Evolutionary conservation across 2,329 filamentous ascomycete species (phyloP).

Genomic region (Ascochyta lentis): DNA sequence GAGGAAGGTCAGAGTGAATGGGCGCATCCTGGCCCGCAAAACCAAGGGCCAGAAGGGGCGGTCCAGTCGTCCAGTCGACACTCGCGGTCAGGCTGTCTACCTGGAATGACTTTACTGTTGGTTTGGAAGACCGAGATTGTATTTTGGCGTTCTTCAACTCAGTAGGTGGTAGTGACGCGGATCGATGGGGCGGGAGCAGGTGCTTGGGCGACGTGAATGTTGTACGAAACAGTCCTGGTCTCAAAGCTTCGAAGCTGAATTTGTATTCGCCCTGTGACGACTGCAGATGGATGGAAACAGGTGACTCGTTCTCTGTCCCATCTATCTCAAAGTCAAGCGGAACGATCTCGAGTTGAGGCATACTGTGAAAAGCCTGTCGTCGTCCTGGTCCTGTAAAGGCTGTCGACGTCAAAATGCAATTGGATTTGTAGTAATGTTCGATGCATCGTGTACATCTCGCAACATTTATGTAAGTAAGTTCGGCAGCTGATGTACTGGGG

Average conservation of each 20-base stretch:
- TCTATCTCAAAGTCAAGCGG: conserved; percentile 44
- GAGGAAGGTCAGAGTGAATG: conserved; percentile 67
- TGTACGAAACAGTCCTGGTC: conserved; percentile 70
- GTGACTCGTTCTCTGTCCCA: conserved; percentile 28
- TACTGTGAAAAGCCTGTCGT: conserved; percentile 28
- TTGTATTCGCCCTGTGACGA: conserved; percentile 55
- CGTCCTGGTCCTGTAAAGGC: neutral
- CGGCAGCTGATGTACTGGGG: neutral
- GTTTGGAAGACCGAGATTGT: conserved; percentile 27
- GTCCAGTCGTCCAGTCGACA: conserved; percentile 65
- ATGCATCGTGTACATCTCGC: neutral
- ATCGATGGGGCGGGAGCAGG: conserved; percentile 70
- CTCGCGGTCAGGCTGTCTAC: conserved; percentile 60
- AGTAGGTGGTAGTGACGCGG: conserved; percentile 56
- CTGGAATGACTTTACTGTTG: conserved; percentile 52
- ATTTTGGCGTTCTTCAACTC: conserved; percentile 44
- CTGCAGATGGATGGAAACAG: conserved; percentile 50
- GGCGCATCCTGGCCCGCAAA: conserved; percentile 59
- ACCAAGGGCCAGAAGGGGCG: conserved; percentile 62
- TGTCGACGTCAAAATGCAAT: neutral
- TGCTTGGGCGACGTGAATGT: conserved; percentile 69
- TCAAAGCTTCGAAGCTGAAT: conserved; percentile 69
- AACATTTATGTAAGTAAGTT: conserved; percentile 1
- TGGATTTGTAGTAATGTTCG: neutral
- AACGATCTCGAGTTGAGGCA: conserved; percentile 60